Evolutionary conservation across 1,139 yeast genomes (phyloP).

Genomic region (Suhomyces coccinellae): DNA sequence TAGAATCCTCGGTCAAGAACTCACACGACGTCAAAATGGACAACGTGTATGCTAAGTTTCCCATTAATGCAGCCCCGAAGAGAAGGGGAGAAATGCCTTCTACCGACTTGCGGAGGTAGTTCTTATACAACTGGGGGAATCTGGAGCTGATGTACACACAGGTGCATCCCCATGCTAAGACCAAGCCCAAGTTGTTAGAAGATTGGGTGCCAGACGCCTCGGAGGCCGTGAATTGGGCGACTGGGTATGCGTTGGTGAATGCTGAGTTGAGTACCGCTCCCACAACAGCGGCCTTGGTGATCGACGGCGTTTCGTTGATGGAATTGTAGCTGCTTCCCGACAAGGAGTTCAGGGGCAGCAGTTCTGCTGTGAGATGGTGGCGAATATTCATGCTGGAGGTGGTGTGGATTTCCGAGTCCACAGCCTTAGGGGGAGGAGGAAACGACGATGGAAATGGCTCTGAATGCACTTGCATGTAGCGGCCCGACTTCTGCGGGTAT

Average conservation of each 20-base stretch:
- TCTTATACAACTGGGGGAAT: slow-evolving; percentile 80
- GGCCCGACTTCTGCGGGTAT: slow-evolving; percentile 25
- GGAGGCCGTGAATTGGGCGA: slow-evolving; percentile 4
- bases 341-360: slow-evolving; percentile 7
- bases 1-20: slow-evolving; percentile 33
- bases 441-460: slow-evolving; percentile 8
- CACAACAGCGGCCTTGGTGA: slow-evolving; percentile 16
- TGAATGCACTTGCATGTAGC: slow-evolving; percentile 9
- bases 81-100: slow-evolving; percentile 80
- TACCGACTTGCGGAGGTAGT: slow-evolving; percentile 74
- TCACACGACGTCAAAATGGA: slow-evolving; percentile 63
- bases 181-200: slow-evolving; percentile 13
- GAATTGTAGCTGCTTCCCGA: slow-evolving; percentile 28
- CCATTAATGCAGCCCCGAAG: slow-evolving; percentile 75
- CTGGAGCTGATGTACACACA: slow-evolving; percentile 73
- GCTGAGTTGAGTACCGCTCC: slow-evolving; percentile 28
- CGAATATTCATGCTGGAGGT: slow-evolving; percentile 6
- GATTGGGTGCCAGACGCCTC: background rate
- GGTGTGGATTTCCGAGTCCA: slow-evolving; percentile 8
- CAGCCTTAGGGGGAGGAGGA: slow-evolving; percentile 13
- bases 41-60: slow-evolving; percentile 77
- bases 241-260: slow-evolving; percentile 25
- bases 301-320: slow-evolving; percentile 15
- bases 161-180: slow-evolving; percentile 83
- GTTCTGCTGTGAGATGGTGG: background rate